Evolutionary conservation across 2,329 filamentous ascomycete genomes (phyloP).

Genomic region (Hypoxylon sp.): DNA sequence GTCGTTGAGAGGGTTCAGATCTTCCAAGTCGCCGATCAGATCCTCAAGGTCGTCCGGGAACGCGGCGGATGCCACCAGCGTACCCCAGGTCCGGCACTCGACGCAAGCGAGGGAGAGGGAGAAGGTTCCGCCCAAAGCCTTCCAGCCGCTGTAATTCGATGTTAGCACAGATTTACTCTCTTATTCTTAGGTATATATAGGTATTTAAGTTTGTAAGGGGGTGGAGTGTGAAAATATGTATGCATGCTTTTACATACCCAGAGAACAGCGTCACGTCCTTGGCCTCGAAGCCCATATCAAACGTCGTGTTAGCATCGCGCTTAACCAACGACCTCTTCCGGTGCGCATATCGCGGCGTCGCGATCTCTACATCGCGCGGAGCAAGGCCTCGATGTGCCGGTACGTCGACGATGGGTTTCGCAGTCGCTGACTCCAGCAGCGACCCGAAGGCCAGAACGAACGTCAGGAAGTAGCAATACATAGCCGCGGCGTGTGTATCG

Average conservation of each 20-base stretch:
- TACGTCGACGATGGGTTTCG: constrained; percentile 25
- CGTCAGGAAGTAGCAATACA: constrained; percentile 28
- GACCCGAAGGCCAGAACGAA: constrained; percentile 25
- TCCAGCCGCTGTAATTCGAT: constrained; percentile 21
- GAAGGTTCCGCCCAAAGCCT: constrained; percentile 21
- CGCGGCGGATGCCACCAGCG: constrained; percentile 42
- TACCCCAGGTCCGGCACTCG: constrained; percentile 45
- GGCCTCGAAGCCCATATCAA: constrained; percentile 38
- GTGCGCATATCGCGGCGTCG: constrained; percentile 17
- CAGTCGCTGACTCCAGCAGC: constrained; percentile 32
- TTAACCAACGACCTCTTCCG: constrained; percentile 29
- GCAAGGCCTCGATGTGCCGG: constrained; percentile 7
- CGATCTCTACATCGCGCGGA: constrained; percentile 29
- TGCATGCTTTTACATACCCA: too few relatives aligned
- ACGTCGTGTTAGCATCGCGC: constrained; percentile 42
- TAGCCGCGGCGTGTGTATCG: constrained; percentile 11
- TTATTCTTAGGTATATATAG: neutral
- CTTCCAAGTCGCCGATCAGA: constrained; percentile 39
- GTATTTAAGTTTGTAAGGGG: too few relatives aligned
- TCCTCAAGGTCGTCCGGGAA: constrained; percentile 46
- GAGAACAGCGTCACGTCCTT: constrained; percentile 40
- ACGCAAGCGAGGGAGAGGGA: constrained; percentile 42
- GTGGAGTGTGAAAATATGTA: too few relatives aligned
- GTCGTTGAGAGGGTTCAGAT: constrained; percentile 46
- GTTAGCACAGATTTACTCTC: constrained; percentile 17